These are phyloP conservation scores for Teratosphaeria pseudoeucalypti DNA, from an alignment of 2,329 filamentous ascomycete species.

Conservation along the genomic window DNA sequence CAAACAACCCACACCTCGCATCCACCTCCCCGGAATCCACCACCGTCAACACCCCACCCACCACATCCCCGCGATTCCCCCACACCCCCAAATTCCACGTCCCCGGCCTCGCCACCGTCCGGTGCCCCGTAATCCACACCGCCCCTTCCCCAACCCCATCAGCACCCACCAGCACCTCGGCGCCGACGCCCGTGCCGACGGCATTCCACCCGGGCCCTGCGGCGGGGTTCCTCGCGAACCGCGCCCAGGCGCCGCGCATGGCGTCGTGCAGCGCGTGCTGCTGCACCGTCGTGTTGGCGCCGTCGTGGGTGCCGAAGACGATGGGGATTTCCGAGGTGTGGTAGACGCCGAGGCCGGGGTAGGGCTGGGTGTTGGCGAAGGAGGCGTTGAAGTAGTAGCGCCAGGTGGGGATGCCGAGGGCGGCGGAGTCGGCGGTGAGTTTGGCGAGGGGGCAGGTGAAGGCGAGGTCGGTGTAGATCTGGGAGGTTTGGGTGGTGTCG, in stretches of 20 bases:
- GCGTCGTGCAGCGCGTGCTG: conserved; percentile 21
- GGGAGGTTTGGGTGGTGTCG: conserved; percentile 18
- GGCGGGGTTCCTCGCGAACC: conserved; percentile 28
- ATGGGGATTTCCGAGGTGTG: conserved; percentile 27
- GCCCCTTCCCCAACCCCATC: conserved; percentile 12
- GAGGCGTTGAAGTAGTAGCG: conserved; percentile 29
- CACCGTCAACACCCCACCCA: conserved; percentile 21
- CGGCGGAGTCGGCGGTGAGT: conserved; percentile 20
- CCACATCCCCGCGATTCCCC: conserved; percentile 14
- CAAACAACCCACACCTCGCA: conserved; percentile 17
- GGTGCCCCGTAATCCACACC: conserved; percentile 9
- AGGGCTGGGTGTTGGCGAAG: conserved; percentile 24
- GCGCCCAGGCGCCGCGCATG: conserved; percentile 26
- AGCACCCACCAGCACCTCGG: conserved; percentile 13
- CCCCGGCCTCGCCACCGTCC: conserved; percentile 8
- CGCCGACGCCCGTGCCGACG: conserved; percentile 16
- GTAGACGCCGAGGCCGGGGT: conserved; percentile 22
- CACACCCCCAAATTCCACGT: conserved; percentile 17
- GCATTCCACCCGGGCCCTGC: conserved; percentile 28
- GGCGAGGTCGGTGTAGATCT: conserved; percentile 19
- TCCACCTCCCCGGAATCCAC: conserved; percentile 20
- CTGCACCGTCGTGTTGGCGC: conserved; percentile 19
- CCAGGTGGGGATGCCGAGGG: conserved; percentile 24
- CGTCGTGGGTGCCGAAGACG: conserved; percentile 26
- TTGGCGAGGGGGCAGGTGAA: conserved; percentile 21